These are phyloP conservation scores for Syzygium grande DNA, from an alignment of 345 rosid genomes.

Conservation along the genomic window DNA sequence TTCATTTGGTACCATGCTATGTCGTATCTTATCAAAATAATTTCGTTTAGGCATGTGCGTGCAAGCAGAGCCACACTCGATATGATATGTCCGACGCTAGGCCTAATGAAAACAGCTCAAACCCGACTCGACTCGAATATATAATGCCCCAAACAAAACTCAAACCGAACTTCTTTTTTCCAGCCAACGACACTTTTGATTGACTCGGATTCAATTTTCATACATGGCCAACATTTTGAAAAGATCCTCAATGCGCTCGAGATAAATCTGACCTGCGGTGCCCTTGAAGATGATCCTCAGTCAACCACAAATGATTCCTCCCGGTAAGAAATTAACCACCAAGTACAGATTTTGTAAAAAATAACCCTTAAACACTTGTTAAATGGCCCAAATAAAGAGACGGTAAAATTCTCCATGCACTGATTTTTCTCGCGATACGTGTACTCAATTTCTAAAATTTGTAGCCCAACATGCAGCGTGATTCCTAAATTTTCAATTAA, in stretches of 20 bases:
- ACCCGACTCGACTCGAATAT: too few relatives aligned
- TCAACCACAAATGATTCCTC: too few relatives aligned
- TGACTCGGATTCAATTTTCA: background rate
- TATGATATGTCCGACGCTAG: background rate
- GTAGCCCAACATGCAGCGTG: too few relatives aligned
- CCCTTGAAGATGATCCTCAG: too few relatives aligned
- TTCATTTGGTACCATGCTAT: rapidly evolving
- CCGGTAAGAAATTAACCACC: background rate
- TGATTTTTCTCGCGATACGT: background rate
- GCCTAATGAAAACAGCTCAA: background rate
- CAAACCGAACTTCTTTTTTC: too few relatives aligned
- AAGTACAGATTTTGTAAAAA: background rate
- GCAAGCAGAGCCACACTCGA: background rate
- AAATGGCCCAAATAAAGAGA: background rate
- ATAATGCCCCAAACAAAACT: too few relatives aligned
- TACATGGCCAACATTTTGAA: background rate
- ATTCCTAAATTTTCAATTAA: too few relatives aligned
- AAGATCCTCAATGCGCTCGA: background rate
- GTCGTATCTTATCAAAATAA: background rate
- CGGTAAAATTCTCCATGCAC: background rate
- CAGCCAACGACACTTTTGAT: too few relatives aligned
- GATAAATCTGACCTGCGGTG: too few relatives aligned
- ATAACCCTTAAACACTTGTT: background rate
- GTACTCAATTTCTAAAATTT: background rate
- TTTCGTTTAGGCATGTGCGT: background rate